Conservation (phyloP, 495 filamentous ascomycete genomes). For the Hypoxylon fragiforme region DNA sequence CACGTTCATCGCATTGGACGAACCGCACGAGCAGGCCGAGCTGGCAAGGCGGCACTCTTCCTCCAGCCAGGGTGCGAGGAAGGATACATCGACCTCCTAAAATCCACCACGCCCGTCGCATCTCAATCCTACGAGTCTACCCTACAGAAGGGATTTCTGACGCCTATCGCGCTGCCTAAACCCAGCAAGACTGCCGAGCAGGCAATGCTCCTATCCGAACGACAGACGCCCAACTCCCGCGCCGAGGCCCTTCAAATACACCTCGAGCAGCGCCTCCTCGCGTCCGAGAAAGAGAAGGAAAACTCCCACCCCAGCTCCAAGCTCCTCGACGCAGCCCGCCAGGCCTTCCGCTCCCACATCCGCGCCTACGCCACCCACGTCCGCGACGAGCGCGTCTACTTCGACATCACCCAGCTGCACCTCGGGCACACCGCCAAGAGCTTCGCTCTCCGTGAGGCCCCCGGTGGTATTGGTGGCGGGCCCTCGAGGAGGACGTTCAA, state of each 20-base stretch:
- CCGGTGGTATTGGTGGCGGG: constrained; percentile 70
- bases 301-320: constrained; percentile 31
- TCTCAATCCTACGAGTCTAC: constrained; percentile 52
- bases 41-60: constrained; percentile 87
- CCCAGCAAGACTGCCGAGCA: constrained; percentile 28
- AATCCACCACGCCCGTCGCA: constrained; percentile 42
- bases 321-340: constrained; percentile 69
- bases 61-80: constrained; percentile 89
- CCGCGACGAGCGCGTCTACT: constrained; percentile 80
- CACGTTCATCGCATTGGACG: constrained; percentile 93
- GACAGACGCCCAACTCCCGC: constrained; percentile 46
- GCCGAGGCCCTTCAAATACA: constrained; percentile 55
- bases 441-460: constrained; percentile 85
- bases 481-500: constrained; percentile 43
- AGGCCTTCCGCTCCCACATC: constrained; percentile 88
- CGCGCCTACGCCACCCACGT: constrained; percentile 95
- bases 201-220: constrained; percentile 27
- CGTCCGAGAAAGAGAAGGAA: constrained; percentile 33
- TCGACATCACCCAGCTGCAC: constrained; percentile 87
- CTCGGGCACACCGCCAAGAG: constrained; percentile 92
- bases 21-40: constrained; percentile 87
- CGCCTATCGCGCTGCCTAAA: constrained; percentile 44
- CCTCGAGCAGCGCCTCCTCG: constrained; percentile 52
- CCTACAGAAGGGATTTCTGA: constrained; percentile 57
- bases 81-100: constrained; percentile 77